Evolutionary conservation across 2,329 filamentous ascomycete genomes (phyloP).

Genomic region (Tetracladium maxilliforme): DNA sequence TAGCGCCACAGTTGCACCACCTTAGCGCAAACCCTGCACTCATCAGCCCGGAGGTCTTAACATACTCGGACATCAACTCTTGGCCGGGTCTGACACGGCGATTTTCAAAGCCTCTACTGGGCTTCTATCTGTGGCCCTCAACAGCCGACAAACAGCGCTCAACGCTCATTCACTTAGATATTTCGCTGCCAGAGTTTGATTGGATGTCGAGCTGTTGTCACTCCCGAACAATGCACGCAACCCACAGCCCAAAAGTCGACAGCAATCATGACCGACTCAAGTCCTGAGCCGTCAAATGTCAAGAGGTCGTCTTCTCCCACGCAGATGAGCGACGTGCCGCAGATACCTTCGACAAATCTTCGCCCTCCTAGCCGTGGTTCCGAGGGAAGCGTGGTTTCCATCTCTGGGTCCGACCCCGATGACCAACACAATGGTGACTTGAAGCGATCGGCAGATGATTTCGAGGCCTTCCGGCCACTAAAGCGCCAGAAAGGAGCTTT

Average conservation of each 20-base stretch:
- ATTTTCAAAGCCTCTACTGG: no score
- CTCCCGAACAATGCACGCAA: neutral
- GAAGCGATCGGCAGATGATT: neutral
- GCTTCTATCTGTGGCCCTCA: no score
- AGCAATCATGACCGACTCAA: no score
- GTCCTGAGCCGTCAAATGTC: no score
- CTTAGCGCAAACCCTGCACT: no score
- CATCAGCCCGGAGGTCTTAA: no score
- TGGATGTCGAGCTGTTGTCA: neutral
- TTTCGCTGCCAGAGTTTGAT: no score
- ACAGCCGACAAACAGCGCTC: no score
- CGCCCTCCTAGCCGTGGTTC: constrained; percentile 1
- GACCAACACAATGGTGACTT: constrained; percentile 1
- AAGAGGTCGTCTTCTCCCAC: neutral
- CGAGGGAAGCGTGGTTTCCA: constrained; percentile 1
- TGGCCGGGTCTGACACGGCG: no score
- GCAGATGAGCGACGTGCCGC: constrained; percentile 1
- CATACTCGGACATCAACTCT: no score
- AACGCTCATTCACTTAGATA: no score
- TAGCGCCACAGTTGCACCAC: no score
- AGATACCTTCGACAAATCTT: constrained; percentile 2
- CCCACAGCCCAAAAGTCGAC: neutral
- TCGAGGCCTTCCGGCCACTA: neutral
- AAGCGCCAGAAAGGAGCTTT: constrained; percentile 21
- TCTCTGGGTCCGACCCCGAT: constrained; percentile 1